These are phyloP conservation scores for Cladophialophora chaetospira DNA, from an alignment of 2,329 filamentous ascomycete genomes.

Conservation along the genomic window DNA sequence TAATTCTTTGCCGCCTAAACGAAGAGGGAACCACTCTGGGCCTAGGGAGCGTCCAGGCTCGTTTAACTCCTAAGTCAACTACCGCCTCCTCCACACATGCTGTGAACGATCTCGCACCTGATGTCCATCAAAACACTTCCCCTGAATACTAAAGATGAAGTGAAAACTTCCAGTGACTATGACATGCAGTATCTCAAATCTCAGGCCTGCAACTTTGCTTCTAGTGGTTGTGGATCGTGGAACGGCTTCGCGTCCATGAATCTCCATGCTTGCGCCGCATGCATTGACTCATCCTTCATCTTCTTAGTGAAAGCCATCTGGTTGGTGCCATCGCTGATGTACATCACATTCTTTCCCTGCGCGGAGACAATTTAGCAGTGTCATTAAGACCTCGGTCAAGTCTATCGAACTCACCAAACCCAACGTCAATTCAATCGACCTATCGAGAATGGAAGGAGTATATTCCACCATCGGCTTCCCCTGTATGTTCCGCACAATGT, in stretches of 20 bases:
- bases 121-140: too few relatives aligned
- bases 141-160: too few relatives aligned
- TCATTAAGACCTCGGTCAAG: neutral
- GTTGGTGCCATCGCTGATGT: conserved; percentile 20
- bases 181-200: too few relatives aligned
- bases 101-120: too few relatives aligned
- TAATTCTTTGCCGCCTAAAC: too few relatives aligned
- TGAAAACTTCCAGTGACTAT: too few relatives aligned
- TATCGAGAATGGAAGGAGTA: conserved; percentile 50
- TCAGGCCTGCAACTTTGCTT: too few relatives aligned
- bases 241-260: conserved; percentile 51
- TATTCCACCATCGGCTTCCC: conserved; percentile 48
- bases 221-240: conserved; percentile 23
- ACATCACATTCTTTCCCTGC: conserved; percentile 21
- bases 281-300: conserved; percentile 50
- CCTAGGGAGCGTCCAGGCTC: too few relatives aligned
- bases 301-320: conserved; percentile 12
- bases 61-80: too few relatives aligned
- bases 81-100: too few relatives aligned
- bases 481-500: conserved; percentile 54
- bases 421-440: conserved; percentile 57
- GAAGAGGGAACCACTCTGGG: too few relatives aligned
- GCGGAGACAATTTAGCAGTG: neutral
- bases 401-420: conserved; percentile 43
- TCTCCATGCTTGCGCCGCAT: conserved; percentile 48